These are phyloP conservation scores for Sisymbrium altissimum DNA, from an alignment of 345 rosid genomes.

Conservation along the genomic window DNA sequence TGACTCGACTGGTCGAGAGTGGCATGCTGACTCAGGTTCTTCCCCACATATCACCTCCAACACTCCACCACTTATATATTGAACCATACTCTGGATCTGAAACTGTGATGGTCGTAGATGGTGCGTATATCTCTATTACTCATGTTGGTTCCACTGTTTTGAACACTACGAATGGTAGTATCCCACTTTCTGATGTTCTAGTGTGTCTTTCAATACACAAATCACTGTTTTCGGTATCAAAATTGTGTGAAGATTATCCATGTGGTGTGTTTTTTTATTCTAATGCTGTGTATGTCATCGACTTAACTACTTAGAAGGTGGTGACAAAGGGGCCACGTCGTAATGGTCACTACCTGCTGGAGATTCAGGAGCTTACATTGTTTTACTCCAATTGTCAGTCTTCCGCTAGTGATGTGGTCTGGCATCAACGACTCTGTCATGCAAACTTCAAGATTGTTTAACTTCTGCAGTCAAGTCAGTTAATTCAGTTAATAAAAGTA, in stretches of 20 bases:
- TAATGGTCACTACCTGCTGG: background rate
- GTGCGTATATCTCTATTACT: background rate
- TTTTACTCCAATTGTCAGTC: background rate
- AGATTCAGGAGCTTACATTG: background rate
- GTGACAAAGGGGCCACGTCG: background rate
- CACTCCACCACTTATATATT: background rate
- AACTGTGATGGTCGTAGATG: background rate
- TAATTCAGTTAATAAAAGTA: background rate
- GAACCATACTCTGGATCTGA: background rate
- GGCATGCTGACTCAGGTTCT: background rate
- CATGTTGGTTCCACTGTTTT: background rate
- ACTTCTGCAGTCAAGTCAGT: background rate
- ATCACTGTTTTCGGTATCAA: background rate
- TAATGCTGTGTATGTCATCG: too few species aligned
- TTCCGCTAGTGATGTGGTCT: background rate
- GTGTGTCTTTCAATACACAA: background rate
- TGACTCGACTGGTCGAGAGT: background rate
- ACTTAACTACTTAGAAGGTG: background rate
- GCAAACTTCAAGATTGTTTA: background rate
- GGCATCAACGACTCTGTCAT: background rate
- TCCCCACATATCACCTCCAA: background rate
- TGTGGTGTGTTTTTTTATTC: background rate
- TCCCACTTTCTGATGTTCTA: background rate
- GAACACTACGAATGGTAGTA: background rate
- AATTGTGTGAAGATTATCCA: background rate